A percentile compares a stretch with the other conserved stretches of the same genome.
Conservation (phyloP, 148 eudicot genomes). For the Rhododendron ovatum region DNA sequence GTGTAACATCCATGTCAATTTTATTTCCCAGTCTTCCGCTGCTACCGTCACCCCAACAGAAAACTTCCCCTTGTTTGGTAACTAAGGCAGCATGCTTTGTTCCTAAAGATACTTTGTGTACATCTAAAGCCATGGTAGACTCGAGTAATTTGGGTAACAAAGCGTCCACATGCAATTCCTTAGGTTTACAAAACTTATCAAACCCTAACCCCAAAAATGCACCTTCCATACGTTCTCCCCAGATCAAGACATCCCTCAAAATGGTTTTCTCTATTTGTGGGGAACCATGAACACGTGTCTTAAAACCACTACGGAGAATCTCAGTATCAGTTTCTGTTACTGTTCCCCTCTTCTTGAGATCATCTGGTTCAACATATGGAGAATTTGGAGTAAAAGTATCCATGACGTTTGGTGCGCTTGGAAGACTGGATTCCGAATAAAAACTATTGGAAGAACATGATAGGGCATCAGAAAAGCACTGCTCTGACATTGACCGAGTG, state of each 20-base stretch:
- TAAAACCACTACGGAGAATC: conserved; percentile 8
- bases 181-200: conserved; percentile 6
- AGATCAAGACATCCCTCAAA: conserved; percentile 32
- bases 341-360: conserved; percentile 11
- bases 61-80: conserved; percentile 46
- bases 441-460: conserved; percentile 38
- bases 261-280: background rate
- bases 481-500: conserved; percentile 23
- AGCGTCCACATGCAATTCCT: conserved; percentile 16
- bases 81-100: conserved; percentile 33
- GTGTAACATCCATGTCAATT: conserved; percentile 22
- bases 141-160: conserved; percentile 31
- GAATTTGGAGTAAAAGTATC: conserved; percentile 22
- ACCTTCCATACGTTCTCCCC: conserved; percentile 39
- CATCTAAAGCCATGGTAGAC: conserved; percentile 31
- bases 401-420: conserved; percentile 15
- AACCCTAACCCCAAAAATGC: conserved; percentile 25
- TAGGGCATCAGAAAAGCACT: conserved; percentile 32
- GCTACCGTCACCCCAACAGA: conserved; percentile 43
- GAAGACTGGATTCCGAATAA: conserved; percentile 31
- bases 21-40: conserved; percentile 34
- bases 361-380: conserved; percentile 14
- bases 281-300: conserved; percentile 11
- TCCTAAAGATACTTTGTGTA: conserved; percentile 27
- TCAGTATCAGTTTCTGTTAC: conserved; percentile 4